Evolutionary conservation across 176 grass and related monocot genomes (phyloP), one percentile per base, ranked within the genome.

Genomic region (Aegilops longissima): DNA sequence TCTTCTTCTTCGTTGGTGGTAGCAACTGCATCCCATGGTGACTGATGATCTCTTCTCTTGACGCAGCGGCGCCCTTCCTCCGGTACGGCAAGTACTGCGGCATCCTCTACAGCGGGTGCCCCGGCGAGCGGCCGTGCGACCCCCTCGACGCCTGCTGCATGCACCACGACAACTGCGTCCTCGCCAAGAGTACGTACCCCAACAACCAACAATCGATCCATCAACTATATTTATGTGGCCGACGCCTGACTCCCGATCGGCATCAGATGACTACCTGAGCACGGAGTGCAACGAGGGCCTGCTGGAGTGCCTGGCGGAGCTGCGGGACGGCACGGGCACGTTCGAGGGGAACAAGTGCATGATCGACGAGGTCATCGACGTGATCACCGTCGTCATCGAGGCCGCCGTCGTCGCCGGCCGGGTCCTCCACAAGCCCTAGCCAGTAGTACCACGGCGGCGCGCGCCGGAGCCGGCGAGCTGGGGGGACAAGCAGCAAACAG

Each of bases 21-120:
- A 35, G 56, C n/a, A n/a, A n/a, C 67, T n/a, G 23, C 17, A 38
- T 35, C 34, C 34, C 34, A 35, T 9, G 39, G 40, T 44, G 42
- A 44, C 42, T 45, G 44, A 11, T 12, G 12, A 51, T 51, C 24
- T 2, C 29, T 13, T 14, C 5, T n/a, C 14, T 35, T 17, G 31
- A 2, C 25, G 61, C 89, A 98, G 96, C 86, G 25, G 56, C 93
- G 34, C 96, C 88, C 45, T 83, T 96, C 76, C 36, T 98, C 68
- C 79, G 92, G 33, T 98, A 98, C 67, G 96, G 96, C 59, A 98
- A 98, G 89, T 98, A 98, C 87, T 98, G 96, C 81, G 96, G 96
- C 51, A 88, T 98, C 65, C 78, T 98, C 47, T 98, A 98, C 88
- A 96, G 90, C 83, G 96, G 96, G 14, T 98, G 96, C 88, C 93